phyloP scores from a whole-genome alignment of 441 rosid species.

The Hura crepitans region DNA sequence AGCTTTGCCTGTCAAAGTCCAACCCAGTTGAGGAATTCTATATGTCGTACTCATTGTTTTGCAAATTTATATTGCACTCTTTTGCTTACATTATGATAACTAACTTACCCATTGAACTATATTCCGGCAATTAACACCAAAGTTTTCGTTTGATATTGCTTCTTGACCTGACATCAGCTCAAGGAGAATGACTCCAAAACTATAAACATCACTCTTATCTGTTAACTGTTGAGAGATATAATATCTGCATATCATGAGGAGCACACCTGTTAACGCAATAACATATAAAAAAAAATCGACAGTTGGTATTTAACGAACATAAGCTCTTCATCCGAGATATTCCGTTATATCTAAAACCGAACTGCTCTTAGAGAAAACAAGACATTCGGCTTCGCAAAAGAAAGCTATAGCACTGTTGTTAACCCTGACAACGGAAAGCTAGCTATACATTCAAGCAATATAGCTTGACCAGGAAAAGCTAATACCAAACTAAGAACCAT shows the following conservation, averaged over 20 bases:
- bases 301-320: too few relatives aligned
- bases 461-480: too few relatives aligned
- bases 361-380: too few relatives aligned
- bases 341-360: too few relatives aligned
- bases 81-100: neutral
- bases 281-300: too few relatives aligned
- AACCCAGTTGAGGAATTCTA: neutral
- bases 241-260: slow-evolving; percentile 50
- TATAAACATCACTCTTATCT: slow-evolving; percentile 84
- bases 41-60: neutral
- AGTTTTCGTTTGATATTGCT: slow-evolving; percentile 87
- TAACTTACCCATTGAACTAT: slow-evolving; percentile 93
- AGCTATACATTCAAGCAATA: too few relatives aligned
- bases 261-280: slow-evolving; percentile 8
- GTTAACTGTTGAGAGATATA: slow-evolving; percentile 92
- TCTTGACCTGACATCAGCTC: slow-evolving; percentile 95
- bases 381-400: too few relatives aligned
- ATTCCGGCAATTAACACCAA: slow-evolving; percentile 83
- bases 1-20: slow-evolving; percentile 54
- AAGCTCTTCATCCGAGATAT: too few relatives aligned
- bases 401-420: too few relatives aligned
- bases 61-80: neutral
- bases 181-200: slow-evolving; percentile 96
- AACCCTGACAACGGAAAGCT: too few relatives aligned
- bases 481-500: neutral